These are phyloP conservation scores for Hypericum perforatum DNA, from an alignment of 345 rosid species.

Conservation along the genomic window DNA sequence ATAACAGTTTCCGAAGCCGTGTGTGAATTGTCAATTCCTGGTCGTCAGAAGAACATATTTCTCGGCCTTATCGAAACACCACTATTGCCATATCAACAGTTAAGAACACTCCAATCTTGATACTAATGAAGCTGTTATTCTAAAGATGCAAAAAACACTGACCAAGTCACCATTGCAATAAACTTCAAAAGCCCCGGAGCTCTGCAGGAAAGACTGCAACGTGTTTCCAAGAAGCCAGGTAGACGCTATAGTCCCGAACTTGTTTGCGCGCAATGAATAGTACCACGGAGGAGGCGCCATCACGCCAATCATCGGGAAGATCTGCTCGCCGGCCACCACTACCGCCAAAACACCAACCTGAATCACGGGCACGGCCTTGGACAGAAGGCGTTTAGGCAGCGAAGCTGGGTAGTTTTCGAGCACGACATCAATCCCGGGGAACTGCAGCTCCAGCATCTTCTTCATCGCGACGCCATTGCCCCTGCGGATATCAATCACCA, in stretches of 20 bases:
- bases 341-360: constrained; percentile 66
- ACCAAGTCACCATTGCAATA: constrained; percentile 57
- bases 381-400: constrained; percentile 53
- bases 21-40: no score
- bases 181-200: constrained; percentile 90
- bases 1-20: no score
- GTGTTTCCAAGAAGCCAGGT: constrained; percentile 85
- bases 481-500: constrained; percentile 21
- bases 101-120: no score
- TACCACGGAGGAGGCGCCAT: constrained; percentile 65
- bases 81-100: no score
- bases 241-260: constrained; percentile 77
- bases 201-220: constrained; percentile 70
- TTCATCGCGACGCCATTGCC: constrained; percentile 73
- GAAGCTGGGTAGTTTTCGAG: constrained; percentile 77
- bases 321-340: constrained; percentile 67
- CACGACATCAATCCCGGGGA: constrained; percentile 67
- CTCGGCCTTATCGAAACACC: no score
- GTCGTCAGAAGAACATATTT: no score
- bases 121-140: neutral
- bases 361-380: constrained; percentile 55
- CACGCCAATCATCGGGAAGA: constrained; percentile 66
- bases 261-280: constrained; percentile 58
- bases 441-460: constrained; percentile 68
- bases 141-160: constrained; percentile 10